A percentile compares a stretch with the other conserved stretches of the same genome.
These are phyloP conservation scores for Hysterium pulicare DNA, from an alignment of 2,329 filamentous ascomycete species.

Conservation along the genomic window DNA sequence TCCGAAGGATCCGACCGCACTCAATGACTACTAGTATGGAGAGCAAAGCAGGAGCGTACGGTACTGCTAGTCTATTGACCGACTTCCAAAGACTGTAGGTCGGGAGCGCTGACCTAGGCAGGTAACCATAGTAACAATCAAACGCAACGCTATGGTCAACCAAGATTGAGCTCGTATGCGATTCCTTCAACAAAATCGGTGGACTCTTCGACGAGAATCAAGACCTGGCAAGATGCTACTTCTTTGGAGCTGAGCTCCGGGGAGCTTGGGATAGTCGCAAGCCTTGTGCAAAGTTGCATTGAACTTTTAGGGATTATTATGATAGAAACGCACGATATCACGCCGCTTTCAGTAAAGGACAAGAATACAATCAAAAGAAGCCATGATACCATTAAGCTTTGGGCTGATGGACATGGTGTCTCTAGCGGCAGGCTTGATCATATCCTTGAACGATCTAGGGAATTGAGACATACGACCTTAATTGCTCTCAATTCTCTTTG, in stretches of 20 bases:
- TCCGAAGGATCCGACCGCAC: too few species aligned
- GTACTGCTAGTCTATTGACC: too few species aligned
- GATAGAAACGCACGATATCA: neutral
- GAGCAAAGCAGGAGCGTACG: too few species aligned
- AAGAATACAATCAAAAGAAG: slow-evolving; percentile 10
- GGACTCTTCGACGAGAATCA: neutral
- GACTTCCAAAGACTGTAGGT: too few species aligned
- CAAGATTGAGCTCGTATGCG: too few species aligned
- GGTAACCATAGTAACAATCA: too few species aligned
- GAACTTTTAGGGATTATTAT: neutral
- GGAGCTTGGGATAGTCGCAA: neutral
- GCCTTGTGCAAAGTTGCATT: neutral
- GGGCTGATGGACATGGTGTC: slow-evolving; percentile 15
- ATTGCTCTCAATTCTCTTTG: slow-evolving; percentile 12
- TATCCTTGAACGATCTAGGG: slow-evolving; percentile 14
- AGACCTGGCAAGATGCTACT: slow-evolving; percentile 5
- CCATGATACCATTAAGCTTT: slow-evolving; percentile 12
- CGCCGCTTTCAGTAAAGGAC: neutral
- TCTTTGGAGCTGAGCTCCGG: neutral
- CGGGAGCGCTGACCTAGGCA: too few species aligned
- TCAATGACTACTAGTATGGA: too few species aligned
- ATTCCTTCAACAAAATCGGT: too few species aligned
- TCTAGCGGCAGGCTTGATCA: slow-evolving; percentile 13
- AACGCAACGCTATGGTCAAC: too few species aligned
- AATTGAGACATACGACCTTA: slow-evolving; percentile 11